Evolutionary conservation across 108 stramenopile species (phyloP), one percentile per base, ranked within the genome.

Genomic region (Craspedostauros australis): DNA sequence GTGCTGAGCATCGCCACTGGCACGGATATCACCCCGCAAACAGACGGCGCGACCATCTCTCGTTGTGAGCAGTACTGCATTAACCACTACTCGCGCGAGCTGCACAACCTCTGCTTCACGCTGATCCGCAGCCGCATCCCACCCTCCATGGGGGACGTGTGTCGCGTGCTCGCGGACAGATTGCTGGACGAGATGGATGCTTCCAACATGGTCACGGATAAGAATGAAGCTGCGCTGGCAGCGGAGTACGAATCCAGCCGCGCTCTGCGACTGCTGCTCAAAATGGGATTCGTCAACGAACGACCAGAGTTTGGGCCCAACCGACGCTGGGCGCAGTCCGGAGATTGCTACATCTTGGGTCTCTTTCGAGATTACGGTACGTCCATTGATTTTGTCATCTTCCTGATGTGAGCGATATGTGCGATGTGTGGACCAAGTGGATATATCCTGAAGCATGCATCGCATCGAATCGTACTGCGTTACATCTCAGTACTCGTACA

Each of bases 311-410:
- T 89, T 45, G 81, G 79, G 1, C 74, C 81, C 47, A 82, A 91
- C 70, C 50, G 75, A 36, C 71, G 75, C 47, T 96, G 95, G 95
- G 62, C 72, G 31, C 93, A 96, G 66, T 86, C 87, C 9, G 95
- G 95, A 19, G 93, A 93, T 54, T 81, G 86, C 49, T 91, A 91
- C 41, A 63, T 93, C 40, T 57, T 96, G 29, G 90, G 88, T 45
- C 69, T 96, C 40, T 96, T 96, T 73, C 74, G 94, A 46, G 94
- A 95, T 73, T 95, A 76, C 68, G 84, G 81, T 86, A 67, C 73
- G 83, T 75, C 32, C 14, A 24, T 36, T 33, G 5, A 16, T 51
- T 12, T n/a, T n/a, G n/a, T n/a, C n/a, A n/a, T n/a, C n/a, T n/a
- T n/a, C n/a, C n/a, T n/a, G n/a, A n/a, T n/a, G n/a, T n/a, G n/a